Percentiles rank a stretch among this genome's conserved stretches.
Evolutionary conservation across 768 basidiomycete genomes (phyloP).

Genomic region (Boletus rufocinnamomeus): DNA sequence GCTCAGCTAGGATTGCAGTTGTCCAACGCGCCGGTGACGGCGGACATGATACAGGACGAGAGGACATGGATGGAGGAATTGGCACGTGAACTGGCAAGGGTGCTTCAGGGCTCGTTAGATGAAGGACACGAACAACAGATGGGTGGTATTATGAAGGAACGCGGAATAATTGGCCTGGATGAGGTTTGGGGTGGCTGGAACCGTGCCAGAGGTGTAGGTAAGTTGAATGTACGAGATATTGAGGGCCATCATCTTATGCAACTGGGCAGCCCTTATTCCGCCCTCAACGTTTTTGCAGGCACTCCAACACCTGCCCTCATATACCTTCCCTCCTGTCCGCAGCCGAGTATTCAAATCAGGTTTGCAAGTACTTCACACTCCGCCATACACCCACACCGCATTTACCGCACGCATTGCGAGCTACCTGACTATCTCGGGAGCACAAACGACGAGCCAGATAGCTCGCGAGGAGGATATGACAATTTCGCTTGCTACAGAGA

Average conservation of each 20-base stretch:
- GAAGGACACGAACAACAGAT: conserved; percentile 15
- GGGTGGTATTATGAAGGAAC: conserved; percentile 71
- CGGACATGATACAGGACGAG: conserved; percentile 87
- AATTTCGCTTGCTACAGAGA: conserved; percentile 72
- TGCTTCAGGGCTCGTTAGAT: conserved; percentile 55
- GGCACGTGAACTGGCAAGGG: conserved; percentile 74
- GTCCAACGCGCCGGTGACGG: conserved; percentile 77
- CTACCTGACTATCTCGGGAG: conserved; percentile 50
- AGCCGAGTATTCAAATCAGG: conserved; percentile 71
- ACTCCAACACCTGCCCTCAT: conserved; percentile 61
- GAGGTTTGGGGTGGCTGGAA: conserved; percentile 98
- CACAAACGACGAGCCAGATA: conserved; percentile 67
- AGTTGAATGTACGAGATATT: conserved; percentile 6
- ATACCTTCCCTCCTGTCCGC: conserved; percentile 69
- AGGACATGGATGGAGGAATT: conserved; percentile 76
- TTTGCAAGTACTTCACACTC: conserved; percentile 81
- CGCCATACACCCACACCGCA: conserved; percentile 64
- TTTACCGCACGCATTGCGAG: conserved; percentile 69
- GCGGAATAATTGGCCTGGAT: conserved; percentile 84
- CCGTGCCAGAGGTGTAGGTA: conserved; percentile 87
- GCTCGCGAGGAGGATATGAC: conserved; percentile 71
- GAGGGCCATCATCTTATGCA: not conserved
- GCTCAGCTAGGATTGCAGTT: conserved; percentile 87
- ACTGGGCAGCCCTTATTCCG: conserved; percentile 75
- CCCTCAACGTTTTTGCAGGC: conserved; percentile 84